phyloP scores from a whole-genome alignment of 441 rosid species.

The Brassica balearica region DNA sequence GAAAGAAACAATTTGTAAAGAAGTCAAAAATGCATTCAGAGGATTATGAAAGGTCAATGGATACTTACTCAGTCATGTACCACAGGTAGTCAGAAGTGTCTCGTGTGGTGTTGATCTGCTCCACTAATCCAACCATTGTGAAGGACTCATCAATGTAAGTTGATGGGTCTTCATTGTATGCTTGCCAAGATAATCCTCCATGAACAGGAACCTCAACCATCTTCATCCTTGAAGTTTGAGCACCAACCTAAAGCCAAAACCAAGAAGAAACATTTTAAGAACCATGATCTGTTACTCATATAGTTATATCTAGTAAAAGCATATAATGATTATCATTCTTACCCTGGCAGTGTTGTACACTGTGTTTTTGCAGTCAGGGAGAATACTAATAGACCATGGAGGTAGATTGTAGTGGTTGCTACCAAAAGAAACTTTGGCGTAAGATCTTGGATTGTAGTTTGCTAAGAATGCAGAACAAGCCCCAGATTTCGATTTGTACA shows the following conservation, averaged over 20 bases:
- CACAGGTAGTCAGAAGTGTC: constrained; percentile 91
- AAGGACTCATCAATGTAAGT: constrained; percentile 68
- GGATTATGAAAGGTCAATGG: constrained; percentile 17
- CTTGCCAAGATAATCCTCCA: constrained; percentile 91
- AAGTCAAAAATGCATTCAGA: background rate
- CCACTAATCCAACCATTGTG: constrained; percentile 80
- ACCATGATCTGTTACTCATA: background rate
- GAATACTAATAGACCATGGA: constrained; percentile 98
- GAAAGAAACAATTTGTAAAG: constrained; percentile 33
- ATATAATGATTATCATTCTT: constrained; percentile 36
- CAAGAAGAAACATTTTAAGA: constrained; percentile 7
- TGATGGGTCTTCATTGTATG: constrained; percentile 76
- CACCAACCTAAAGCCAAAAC: constrained; percentile 70
- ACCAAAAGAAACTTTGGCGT: constrained; percentile 75
- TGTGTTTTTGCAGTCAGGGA: constrained; percentile 98
- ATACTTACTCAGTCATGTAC: constrained; percentile 96
- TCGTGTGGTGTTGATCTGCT: constrained; percentile 93
- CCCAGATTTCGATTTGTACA: constrained; percentile 76
- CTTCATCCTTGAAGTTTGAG: constrained; percentile 86
- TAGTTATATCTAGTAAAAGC: background rate
- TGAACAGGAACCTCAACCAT: constrained; percentile 81
- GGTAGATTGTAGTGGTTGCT: constrained; percentile 88
- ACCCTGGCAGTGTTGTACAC: constrained; percentile 98
- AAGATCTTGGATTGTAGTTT: constrained; percentile 69
- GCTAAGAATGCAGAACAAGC: constrained; percentile 96